Evolutionary conservation across 176 grass and related monocot genomes (phyloP), one percentile per base, ranked within the genome.

Genomic region (Oryza glaberrima): DNA sequence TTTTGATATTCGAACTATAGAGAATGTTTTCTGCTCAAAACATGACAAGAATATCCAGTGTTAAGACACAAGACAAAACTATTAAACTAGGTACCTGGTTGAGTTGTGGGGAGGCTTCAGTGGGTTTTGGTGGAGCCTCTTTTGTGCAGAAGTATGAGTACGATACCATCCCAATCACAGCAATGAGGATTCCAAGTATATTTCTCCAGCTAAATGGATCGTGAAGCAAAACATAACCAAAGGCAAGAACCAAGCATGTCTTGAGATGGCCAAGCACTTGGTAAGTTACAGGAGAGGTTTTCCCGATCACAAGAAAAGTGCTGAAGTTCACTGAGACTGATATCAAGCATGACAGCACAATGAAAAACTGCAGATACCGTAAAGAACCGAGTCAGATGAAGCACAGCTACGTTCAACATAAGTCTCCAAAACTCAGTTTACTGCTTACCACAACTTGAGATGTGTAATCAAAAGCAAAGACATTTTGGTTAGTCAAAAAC

Each of bases 181-280:
- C 96, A 90, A 98, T 86, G 34, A 95, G 77, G 69, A 98, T 98
- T 61, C 96, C 96, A 73, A 98, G 69, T 80, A 98, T 95, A 80
- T 98, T 98, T 85, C 93, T 95, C 96, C 91, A 98, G 80, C 93
- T 98, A 89, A 98, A 98, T 44, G 96, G 96, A 83, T 98, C 93
- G 0, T 96, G 93, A 71, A 98, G 96, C 72, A 98, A 85, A 76
- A 94, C 96, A 86, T 98, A 98, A 20, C 96, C 96, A 69, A 98
- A 98, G 70, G 93, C 25, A 63, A 98, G 84, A 80, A 98, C 96
- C 76, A 98, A 82, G 81, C 96, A 98, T 40, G 96, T 98, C 88
- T 98, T 98, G 35, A 98, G 91, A 88, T 98, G 96, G 38, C 96
- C 96, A 74, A 98, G 75, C 52, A 98, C 96, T 88, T 98, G 96